These are phyloP conservation scores for Lyophyllum semitale DNA, from an alignment of 768 basidiomycete genomes.

Conservation along the genomic window DNA sequence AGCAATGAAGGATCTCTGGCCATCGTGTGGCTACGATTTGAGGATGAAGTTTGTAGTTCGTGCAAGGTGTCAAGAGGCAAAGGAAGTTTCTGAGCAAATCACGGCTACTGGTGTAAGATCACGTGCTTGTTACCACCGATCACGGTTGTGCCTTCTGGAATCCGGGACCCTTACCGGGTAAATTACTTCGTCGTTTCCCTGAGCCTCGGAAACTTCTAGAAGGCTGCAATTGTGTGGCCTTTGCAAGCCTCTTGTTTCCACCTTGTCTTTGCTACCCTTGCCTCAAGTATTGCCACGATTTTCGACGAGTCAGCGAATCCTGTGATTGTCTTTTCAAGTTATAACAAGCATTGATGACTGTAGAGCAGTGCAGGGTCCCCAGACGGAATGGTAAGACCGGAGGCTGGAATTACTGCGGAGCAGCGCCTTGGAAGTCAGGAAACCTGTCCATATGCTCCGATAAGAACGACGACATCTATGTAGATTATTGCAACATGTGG, in stretches of 20 bases:
- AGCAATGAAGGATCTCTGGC: slow-evolving; percentile 47
- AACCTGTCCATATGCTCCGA: background rate
- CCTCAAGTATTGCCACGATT: background rate
- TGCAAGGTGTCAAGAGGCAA: background rate
- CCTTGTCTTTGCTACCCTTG: background rate
- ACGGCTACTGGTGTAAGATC: background rate
- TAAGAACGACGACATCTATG: background rate
- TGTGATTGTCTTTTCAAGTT: background rate
- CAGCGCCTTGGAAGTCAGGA: background rate
- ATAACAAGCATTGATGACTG: background rate
- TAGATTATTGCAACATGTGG: background rate
- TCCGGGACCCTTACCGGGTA: too few relatives aligned
- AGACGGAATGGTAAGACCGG: background rate
- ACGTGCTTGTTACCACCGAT: background rate
- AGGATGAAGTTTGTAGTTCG: slow-evolving; percentile 5
- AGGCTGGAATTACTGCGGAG: background rate
- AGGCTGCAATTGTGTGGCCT: too few relatives aligned
- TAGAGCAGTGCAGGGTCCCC: background rate
- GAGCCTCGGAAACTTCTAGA: too few relatives aligned
- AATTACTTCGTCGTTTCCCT: too few relatives aligned
- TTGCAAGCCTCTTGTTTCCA: too few relatives aligned
- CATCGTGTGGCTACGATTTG: slow-evolving; percentile 36
- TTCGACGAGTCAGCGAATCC: background rate
- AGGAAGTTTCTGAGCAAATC: background rate
- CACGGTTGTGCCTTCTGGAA: too few relatives aligned